Conservation (phyloP, 2,329 filamentous ascomycete genomes). For the Hypoxylon sp. region DNA sequence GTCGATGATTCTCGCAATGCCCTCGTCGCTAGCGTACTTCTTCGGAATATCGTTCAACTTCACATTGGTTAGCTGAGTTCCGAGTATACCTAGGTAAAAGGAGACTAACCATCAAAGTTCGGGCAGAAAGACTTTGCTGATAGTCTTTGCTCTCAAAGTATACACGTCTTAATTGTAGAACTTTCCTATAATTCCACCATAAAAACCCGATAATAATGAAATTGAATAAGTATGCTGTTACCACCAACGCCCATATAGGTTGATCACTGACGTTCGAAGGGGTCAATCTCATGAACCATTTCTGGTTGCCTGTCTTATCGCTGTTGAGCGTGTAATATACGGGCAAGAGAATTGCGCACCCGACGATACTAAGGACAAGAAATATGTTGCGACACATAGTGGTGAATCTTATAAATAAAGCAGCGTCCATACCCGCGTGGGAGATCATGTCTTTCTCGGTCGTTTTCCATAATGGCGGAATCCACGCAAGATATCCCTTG, state of each 20-base stretch:
- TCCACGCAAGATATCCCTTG: conserved; percentile 88
- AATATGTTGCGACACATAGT: conserved; percentile 96
- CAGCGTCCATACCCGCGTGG: conserved; percentile 90
- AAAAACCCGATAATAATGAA: conserved; percentile 80
- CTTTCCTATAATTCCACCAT: conserved; percentile 87
- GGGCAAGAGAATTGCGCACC: conserved; percentile 81
- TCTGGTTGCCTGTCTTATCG: conserved; percentile 43
- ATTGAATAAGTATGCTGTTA: conserved; percentile 72
- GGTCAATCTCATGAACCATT: conserved; percentile 68
- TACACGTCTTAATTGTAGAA: conserved; percentile 73
- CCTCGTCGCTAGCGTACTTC: conserved; percentile 81
- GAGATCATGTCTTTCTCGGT: conserved; percentile 79
- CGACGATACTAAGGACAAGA: conserved; percentile 73
- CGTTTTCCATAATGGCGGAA: conserved; percentile 78
- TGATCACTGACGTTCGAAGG: conserved; percentile 62
- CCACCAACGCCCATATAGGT: conserved; percentile 67
- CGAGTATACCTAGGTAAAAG: background rate
- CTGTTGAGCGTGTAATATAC: conserved; percentile 71
- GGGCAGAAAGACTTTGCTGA: conserved; percentile 83
- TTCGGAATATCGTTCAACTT: conserved; percentile 86
- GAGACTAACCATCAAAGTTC: conserved; percentile 68
- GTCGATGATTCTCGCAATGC: conserved; percentile 84
- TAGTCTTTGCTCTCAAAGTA: conserved; percentile 92
- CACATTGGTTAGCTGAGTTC: conserved; percentile 46
- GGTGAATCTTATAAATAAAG: conserved; percentile 86